These are phyloP conservation scores for Carex scoparia DNA, from an alignment of 176 grass and related monocot species.

Conservation along the genomic window DNA sequence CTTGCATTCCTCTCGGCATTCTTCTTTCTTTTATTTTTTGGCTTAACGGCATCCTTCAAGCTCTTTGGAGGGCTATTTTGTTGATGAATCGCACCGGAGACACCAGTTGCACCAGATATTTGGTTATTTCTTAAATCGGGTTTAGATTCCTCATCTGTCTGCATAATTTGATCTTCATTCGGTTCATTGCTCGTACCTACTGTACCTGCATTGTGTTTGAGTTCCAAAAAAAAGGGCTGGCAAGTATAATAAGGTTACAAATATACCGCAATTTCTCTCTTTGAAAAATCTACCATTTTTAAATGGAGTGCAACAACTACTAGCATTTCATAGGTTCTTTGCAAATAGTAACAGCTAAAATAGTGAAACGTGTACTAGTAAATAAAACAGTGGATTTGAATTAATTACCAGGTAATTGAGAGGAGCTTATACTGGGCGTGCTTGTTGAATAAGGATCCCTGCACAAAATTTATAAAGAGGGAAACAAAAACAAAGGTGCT, in stretches of 20 bases:
- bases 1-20: conserved; percentile 22
- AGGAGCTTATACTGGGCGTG: conserved; percentile 48
- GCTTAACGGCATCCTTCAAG: conserved; percentile 84
- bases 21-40: conserved; percentile 66
- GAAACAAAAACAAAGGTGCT: conserved; percentile 37
- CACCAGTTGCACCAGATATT: conserved; percentile 29
- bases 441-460: conserved; percentile 79
- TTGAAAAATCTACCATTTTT: not conserved
- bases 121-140: conserved; percentile 16
- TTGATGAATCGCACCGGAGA: conserved; percentile 38
- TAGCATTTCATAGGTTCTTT: not conserved
- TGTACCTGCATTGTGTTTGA: conserved; percentile 32
- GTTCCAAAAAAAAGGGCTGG: not conserved
- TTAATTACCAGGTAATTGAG: conserved; percentile 46
- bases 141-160: conserved; percentile 35
- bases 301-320: not conserved
- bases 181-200: conserved; percentile 9
- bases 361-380: not conserved
- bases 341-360: not conserved
- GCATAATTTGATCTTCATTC: conserved; percentile 24
- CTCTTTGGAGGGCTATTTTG: conserved; percentile 44
- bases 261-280: not conserved
- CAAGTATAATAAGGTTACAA: not conserved
- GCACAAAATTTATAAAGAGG: conserved; percentile 42
- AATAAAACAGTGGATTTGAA: conserved; percentile 20